A percentile compares a stretch with the other conserved stretches of the same genome.
Conservation (phyloP, 495 filamentous ascomycete species). For the Cryomyces antarcticus region DNA sequence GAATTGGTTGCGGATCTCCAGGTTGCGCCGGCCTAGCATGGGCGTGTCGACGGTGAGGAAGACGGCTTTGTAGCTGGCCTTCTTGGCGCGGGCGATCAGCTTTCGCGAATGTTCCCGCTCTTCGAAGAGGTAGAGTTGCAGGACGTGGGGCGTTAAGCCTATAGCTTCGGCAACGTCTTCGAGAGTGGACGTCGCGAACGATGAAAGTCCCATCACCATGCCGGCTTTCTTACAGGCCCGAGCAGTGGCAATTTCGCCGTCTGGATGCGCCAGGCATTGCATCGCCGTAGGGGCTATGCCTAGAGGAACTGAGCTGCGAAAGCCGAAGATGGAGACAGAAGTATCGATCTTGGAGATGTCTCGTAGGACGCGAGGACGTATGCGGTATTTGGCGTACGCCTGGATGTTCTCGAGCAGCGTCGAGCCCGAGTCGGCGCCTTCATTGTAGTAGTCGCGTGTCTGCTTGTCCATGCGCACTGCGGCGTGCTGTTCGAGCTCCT, state of each 20-base stretch:
- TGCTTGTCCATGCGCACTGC: slow-evolving; percentile 12
- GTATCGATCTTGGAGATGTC: slow-evolving; percentile 9
- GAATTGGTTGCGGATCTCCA: slow-evolving; percentile 27
- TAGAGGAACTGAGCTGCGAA: slow-evolving; percentile 6
- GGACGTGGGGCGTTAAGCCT: slow-evolving; percentile 4
- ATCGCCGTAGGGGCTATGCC: slow-evolving; percentile 14
- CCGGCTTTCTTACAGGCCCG: slow-evolving; percentile 6
- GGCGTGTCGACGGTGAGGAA: slow-evolving; percentile 21
- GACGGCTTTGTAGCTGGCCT: slow-evolving; percentile 17
- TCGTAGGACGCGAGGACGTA: slow-evolving; percentile 11
- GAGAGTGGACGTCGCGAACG: slow-evolving; percentile 9
- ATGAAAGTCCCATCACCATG: slow-evolving; percentile 9
- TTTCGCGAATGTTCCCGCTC: slow-evolving; percentile 18
- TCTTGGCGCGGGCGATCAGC: slow-evolving; percentile 24
- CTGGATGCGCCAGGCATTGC: slow-evolving; percentile 11
- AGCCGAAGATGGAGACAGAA: slow-evolving; percentile 6
- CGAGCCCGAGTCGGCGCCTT: slow-evolving; percentile 22
- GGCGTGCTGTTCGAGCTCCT: slow-evolving; percentile 9
- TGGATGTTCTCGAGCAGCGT: slow-evolving; percentile 12
- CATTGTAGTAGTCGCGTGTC: slow-evolving; percentile 28
- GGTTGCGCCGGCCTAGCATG: slow-evolving; percentile 17
- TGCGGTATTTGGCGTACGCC: slow-evolving; percentile 13
- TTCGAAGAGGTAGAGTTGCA: slow-evolving; percentile 14
- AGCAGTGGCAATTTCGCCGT: slow-evolving; percentile 11
- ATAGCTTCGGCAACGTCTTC: slow-evolving; percentile 10